Evolutionary conservation across 2,329 filamentous ascomycete genomes (phyloP), one percentile per base, ranked within the genome.

Genomic region (Apiospora pterosperma): DNA sequence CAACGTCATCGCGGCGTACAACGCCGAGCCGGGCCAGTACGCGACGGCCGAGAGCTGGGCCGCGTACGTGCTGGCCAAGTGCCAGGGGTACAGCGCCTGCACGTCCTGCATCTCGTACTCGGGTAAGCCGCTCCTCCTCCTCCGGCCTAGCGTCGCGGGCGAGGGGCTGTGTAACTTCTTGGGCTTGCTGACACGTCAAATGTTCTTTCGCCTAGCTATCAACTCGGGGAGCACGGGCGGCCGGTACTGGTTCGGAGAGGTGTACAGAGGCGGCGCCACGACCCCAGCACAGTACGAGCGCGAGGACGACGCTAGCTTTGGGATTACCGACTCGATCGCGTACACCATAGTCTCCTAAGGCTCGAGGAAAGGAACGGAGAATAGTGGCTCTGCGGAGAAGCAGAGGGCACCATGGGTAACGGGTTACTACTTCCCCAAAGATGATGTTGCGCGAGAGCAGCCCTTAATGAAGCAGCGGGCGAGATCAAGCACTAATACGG

Each of bases 221-320:
- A 61, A 48, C 23, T 61, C 28, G n/a, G 34, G 63, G 19, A 52
- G 59, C 36, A 61, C 63, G 6, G 63, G 52, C 2, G 63, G 63
- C 25, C 41, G 63, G 1, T 61, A 52, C 34, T 64, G 63, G 63
- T 64, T 64, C 14, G 63, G 63, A 21, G 59, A 64, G 34, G 21
- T 61, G 36, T 64, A 52, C 36, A 16, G 58, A 31, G 59, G 58
- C 16, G 59, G 63, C 12, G 38, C 63, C 3, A 64, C 63, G 3
- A 48, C 63, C 14, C n/a, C 55, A 4, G 58, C 38, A 16, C 36
- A 58, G 10, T 61, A 61, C 41, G 58, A 48, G 39, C 34, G 55
- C 25, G 58, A 61, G 19, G 16, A 16, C 11, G 39, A 48, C 8
- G 7, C 38, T 14, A 25, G 39, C 25, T 16, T 34, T 12, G 39